Percentiles rank a stretch among this genome's conserved stretches.
Conservation (phyloP, 2,329 filamentous ascomycete genomes). For the Thermochaetoides dissita region DNA sequence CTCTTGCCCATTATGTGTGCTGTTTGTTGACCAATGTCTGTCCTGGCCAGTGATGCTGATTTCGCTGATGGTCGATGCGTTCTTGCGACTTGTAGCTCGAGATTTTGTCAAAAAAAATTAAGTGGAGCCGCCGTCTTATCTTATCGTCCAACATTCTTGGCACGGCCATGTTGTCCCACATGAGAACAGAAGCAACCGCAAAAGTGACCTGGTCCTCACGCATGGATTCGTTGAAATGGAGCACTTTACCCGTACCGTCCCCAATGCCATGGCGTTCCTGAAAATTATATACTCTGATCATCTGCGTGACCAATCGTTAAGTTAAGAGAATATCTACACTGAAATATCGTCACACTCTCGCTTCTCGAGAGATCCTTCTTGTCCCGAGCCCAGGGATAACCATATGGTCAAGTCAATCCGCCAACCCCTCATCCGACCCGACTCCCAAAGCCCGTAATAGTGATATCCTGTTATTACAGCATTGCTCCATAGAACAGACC, state of each 20-base stretch:
- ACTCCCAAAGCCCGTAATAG: neutral
- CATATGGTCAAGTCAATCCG: neutral
- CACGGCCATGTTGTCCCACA: too few relatives aligned
- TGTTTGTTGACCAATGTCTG: neutral
- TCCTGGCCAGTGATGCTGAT: neutral
- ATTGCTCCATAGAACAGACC: neutral
- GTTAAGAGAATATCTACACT: constrained; percentile 8
- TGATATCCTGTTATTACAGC: neutral
- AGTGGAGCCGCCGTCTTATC: constrained; percentile 8
- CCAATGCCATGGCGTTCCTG: too few relatives aligned
- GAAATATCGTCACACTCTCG: constrained; percentile 3
- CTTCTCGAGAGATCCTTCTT: neutral
- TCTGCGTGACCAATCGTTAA: constrained; percentile 4
- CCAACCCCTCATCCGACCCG: neutral
- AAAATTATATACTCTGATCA: constrained; percentile 5
- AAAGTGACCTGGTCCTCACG: too few relatives aligned
- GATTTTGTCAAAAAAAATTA: constrained; percentile 8
- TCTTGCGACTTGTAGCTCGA: neutral
- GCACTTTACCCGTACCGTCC: too few relatives aligned
- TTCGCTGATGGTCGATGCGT: too few relatives aligned
- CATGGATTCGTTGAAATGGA: too few relatives aligned
- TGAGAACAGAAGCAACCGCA: too few relatives aligned
- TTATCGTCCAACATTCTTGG: constrained; percentile 4
- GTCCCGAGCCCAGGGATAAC: too few relatives aligned
- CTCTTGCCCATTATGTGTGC: constrained; percentile 18